Evolutionary conservation across 106 monocot genomes (phyloP).

Genomic region (Iris macrosiphon): DNA sequence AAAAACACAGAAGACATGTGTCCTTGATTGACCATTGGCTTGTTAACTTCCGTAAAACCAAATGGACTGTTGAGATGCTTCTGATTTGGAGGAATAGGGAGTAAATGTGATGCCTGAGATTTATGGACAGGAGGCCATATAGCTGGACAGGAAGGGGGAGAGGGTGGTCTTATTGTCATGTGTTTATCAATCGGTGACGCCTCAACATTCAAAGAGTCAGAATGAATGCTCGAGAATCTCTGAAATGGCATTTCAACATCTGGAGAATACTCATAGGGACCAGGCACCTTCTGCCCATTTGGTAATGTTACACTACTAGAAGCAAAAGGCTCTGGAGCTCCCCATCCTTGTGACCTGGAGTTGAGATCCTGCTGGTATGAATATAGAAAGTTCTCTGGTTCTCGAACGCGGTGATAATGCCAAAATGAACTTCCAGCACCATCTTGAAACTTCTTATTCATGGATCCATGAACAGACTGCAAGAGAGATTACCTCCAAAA

Average conservation of each 20-base stretch:
- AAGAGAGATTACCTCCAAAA: slow-evolving; percentile 6
- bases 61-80: slow-evolving; percentile 21
- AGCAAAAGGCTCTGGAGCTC: slow-evolving; percentile 22
- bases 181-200: slow-evolving; percentile 18
- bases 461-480: slow-evolving; percentile 50
- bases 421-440: slow-evolving; percentile 13
- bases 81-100: slow-evolving; percentile 28
- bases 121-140: slow-evolving; percentile 41
- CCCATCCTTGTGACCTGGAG: slow-evolving; percentile 32
- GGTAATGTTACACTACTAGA: slow-evolving; percentile 10
- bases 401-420: slow-evolving; percentile 19
- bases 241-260: slow-evolving; percentile 27
- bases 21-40: slow-evolving; percentile 26
- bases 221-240: slow-evolving; percentile 20
- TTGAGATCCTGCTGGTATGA: slow-evolving; percentile 27
- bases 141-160: slow-evolving; percentile 18
- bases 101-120: slow-evolving; percentile 29
- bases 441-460: slow-evolving; percentile 30
- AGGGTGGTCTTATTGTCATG: slow-evolving; percentile 24
- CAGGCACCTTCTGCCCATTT: slow-evolving; percentile 20
- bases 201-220: slow-evolving; percentile 23
- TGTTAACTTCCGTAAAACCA: slow-evolving; percentile 31
- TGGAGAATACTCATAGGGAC: slow-evolving; percentile 15
- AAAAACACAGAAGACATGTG: slow-evolving; percentile 7
- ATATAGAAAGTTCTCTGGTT: slow-evolving; percentile 29